Evolutionary conservation across 2,329 filamentous ascomycete species (phyloP).

Genomic region (Xylariaceae sp.): DNA sequence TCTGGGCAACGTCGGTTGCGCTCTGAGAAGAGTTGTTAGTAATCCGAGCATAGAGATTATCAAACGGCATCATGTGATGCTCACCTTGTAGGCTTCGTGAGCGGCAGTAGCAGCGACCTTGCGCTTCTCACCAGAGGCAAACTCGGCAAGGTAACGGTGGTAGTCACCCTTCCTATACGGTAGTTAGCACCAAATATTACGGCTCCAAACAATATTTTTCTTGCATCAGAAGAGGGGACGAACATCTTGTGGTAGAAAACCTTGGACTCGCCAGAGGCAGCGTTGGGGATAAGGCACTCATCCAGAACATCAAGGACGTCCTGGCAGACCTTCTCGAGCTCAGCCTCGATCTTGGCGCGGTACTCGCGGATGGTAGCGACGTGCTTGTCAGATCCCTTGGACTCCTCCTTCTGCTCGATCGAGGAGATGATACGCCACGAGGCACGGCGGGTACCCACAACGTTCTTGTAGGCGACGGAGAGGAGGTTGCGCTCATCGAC

Average conservation of each 20-base stretch:
- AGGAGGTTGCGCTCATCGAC: constrained; percentile 99
- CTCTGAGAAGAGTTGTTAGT: constrained; percentile 52
- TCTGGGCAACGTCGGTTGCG: constrained; percentile 96
- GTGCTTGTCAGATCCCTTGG: constrained; percentile 95
- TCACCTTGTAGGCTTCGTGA: constrained; percentile 96
- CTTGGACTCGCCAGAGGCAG: constrained; percentile 96
- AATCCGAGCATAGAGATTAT: background rate
- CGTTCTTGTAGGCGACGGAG: constrained; percentile 99
- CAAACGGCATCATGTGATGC: constrained; percentile 18
- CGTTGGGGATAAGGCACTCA: constrained; percentile 88
- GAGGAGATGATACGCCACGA: constrained; percentile 99
- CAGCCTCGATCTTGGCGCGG: constrained; percentile 95
- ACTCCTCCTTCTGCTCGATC: constrained; percentile 99
- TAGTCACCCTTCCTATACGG: constrained; percentile 85
- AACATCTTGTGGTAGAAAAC: constrained; percentile 99
- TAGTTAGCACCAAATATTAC: constrained; percentile 2
- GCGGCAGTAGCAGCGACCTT: constrained; percentile 81
- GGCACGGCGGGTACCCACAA: constrained; percentile 94
- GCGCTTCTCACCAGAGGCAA: constrained; percentile 86
- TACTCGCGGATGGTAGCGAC: constrained; percentile 92
- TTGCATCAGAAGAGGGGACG: constrained; percentile 35
- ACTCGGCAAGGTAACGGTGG: constrained; percentile 92
- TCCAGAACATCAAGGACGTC: constrained; percentile 95
- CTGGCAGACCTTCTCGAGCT: constrained; percentile 97
- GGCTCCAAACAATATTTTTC: background rate